Evolutionary conservation across 1,139 yeast genomes (phyloP).

Genomic region (Pichia cactophila): DNA sequence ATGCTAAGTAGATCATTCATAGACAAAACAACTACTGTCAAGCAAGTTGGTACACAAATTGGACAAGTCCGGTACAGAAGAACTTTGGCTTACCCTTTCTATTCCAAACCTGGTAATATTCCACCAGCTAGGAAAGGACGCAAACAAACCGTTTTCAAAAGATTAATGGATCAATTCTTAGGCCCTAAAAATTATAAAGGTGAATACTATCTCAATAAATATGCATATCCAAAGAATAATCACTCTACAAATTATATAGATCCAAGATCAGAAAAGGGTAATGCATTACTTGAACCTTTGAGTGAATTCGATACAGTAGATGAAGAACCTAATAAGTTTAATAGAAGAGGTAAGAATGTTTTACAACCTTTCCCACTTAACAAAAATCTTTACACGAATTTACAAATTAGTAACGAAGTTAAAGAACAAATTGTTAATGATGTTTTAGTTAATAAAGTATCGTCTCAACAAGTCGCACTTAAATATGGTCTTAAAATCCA

Average conservation of each 20-base stretch:
- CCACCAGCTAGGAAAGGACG: constrained; percentile 37
- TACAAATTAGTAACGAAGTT: constrained; percentile 48
- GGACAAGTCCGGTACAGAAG: constrained; percentile 33
- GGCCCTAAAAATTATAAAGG: constrained; percentile 86
- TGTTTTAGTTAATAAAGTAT: constrained; percentile 42
- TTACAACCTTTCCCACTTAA: constrained; percentile 80
- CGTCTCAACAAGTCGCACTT: constrained; percentile 71
- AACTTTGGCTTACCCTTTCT: constrained; percentile 41
- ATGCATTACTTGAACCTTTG: constrained; percentile 28
- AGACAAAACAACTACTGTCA: constrained; percentile 10
- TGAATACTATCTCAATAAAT: constrained; percentile 70
- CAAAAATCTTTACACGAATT: constrained; percentile 59
- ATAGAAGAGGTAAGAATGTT: constrained; percentile 14
- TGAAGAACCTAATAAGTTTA: constrained; percentile 7
- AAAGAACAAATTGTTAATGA: constrained; percentile 55
- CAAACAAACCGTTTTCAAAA: constrained; percentile 33
- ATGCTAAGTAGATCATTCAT: constrained; percentile 10
- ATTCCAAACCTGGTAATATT: constrained; percentile 35
- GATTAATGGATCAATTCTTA: constrained; percentile 47
- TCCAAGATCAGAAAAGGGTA: constrained; percentile 45
- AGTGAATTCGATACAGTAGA: constrained; percentile 14
- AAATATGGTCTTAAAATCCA: constrained; percentile 75
- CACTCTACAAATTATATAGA: constrained; percentile 71
- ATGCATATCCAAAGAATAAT: constrained; percentile 63
- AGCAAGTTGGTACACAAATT: constrained; percentile 15